Evolutionary conservation across 768 basidiomycete species (phyloP), one percentile per base, ranked within the genome.

Genomic region (Saitozyma sp.): DNA sequence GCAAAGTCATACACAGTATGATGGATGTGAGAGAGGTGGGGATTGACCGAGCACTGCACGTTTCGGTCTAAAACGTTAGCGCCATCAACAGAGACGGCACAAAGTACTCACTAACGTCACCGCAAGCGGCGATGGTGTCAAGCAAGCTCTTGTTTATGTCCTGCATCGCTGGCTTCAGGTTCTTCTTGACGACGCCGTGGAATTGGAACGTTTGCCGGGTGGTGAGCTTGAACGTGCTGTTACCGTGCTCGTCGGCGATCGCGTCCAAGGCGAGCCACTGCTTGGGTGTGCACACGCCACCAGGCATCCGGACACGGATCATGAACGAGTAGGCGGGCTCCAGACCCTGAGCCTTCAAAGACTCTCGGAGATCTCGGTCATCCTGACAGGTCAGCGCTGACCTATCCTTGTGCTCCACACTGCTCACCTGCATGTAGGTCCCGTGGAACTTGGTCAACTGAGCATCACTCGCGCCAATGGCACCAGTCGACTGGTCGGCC

Each of bases 201-300:
- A 96, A 98, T 81, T 99, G 96, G 88, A 98, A 99, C 9, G 96
- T 99, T 79, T 92, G 87, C 64, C 96, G 85, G 41, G 96, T 99
- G 53, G 96, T 99, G 68, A 99, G 88, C 84, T 99, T 99, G 82
- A 98, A 89, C 6, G 93, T 92, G 52, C 89, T 87, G 64, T 86
- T 89, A 7, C 92, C 96, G 78, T 93, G 91, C 78, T 92, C 91
- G 76, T 98, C 96, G 58, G 95, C 86, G 70, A 99, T 97, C 71
- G 89, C 88, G 81, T 97, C 92, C 87, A 99, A 92, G 69, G 88
- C 86, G 55, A 93, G 82, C 96, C 96, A 98, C 81, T 99, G 96
- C 45, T 86, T 81, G 4, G 95, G 88, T 37, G 83, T 84, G 78
- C 96, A 98, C 19, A 99, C 93, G 67, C 96, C 96, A 60, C 90